Conservation (phyloP, 257 asterid species). For the Penstemon newberryi region DNA sequence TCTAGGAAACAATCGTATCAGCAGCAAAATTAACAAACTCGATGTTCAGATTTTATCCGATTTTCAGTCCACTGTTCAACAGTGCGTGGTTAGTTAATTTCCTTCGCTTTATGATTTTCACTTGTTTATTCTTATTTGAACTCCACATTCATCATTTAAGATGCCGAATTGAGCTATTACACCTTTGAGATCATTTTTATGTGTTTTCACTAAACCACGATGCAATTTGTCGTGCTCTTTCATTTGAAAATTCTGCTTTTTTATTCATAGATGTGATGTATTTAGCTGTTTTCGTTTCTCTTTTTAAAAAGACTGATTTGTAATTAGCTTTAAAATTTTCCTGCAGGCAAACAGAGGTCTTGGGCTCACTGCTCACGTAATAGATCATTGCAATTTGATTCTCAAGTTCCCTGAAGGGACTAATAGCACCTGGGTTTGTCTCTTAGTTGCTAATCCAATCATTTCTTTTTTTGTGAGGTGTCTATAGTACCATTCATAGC, state of each 20-base stretch:
- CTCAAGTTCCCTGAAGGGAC: slow-evolving; percentile 95
- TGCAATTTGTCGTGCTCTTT: neutral
- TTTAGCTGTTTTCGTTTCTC: neutral
- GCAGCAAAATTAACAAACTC: slow-evolving; percentile 22
- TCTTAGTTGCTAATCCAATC: slow-evolving; percentile 25
- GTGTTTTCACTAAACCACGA: neutral
- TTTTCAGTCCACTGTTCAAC: slow-evolving; percentile 76
- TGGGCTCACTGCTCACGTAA: slow-evolving; percentile 81
- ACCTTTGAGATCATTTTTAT: neutral
- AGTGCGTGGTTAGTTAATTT: slow-evolving; percentile 74
- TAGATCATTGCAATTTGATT: slow-evolving; percentile 86
- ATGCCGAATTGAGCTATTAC: neutral
- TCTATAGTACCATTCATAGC: slow-evolving; percentile 1
- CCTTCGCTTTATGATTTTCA: too few relatives aligned
- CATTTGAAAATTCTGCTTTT: neutral
- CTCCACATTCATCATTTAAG: neutral
- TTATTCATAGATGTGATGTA: too few relatives aligned
- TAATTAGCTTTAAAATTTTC: slow-evolving; percentile 29
- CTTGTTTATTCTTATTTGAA: too few relatives aligned
- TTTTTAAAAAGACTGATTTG: neutral
- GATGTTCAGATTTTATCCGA: slow-evolving; percentile 56
- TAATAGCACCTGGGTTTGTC: slow-evolving; percentile 91
- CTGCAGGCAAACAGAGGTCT: slow-evolving; percentile 90
- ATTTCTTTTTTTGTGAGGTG: neutral
- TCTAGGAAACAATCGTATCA: slow-evolving; percentile 43